A percentile compares a stretch with the other conserved stretches of the same genome.
These are phyloP conservation scores for Ogataea trehalophila DNA, from an alignment of 805 yeast species.

Conservation along the genomic window DNA sequence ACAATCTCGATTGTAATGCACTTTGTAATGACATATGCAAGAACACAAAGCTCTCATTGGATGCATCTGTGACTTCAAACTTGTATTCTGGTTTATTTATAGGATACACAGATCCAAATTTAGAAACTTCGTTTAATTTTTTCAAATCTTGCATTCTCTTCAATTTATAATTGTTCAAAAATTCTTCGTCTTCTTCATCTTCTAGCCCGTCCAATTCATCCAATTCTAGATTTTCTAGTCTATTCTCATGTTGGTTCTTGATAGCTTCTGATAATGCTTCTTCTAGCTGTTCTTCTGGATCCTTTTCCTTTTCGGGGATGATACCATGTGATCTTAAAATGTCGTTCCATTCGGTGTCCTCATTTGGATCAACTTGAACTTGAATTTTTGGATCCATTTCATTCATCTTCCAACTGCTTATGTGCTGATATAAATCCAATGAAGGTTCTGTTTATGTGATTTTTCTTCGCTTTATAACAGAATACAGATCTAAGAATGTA, in stretches of 20 bases:
- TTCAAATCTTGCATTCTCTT: conserved; percentile 74
- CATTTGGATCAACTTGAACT: conserved; percentile 89
- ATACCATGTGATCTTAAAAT: conserved; percentile 85
- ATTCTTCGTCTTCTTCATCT: conserved; percentile 92
- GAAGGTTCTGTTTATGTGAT: neutral
- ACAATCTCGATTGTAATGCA: conserved; percentile 66
- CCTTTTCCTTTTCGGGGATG: conserved; percentile 86
- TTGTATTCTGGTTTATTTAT: conserved; percentile 86
- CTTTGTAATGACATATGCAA: conserved; percentile 72
- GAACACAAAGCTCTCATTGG: conserved; percentile 59
- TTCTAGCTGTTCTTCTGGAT: conserved; percentile 82
- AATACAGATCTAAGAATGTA: too few species aligned
- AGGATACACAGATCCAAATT: conserved; percentile 73
- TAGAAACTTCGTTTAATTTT: conserved; percentile 47
- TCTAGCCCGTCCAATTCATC: conserved; percentile 85
- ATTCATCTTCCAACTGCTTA: neutral
- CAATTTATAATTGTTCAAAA: conserved; percentile 68
- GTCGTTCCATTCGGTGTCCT: conserved; percentile 99
- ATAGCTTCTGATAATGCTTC: conserved; percentile 84
- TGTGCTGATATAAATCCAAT: neutral
- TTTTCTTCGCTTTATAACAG: too few species aligned
- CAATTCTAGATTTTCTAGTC: conserved; percentile 70
- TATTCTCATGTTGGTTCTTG: conserved; percentile 70
- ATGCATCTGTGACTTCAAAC: conserved; percentile 78
- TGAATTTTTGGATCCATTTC: conserved; percentile 54